Percentiles rank a stretch among this genome's conserved stretches.
phyloP scores from a whole-genome alignment of 257 asterid species.

The Mitragyna speciosa region DNA sequence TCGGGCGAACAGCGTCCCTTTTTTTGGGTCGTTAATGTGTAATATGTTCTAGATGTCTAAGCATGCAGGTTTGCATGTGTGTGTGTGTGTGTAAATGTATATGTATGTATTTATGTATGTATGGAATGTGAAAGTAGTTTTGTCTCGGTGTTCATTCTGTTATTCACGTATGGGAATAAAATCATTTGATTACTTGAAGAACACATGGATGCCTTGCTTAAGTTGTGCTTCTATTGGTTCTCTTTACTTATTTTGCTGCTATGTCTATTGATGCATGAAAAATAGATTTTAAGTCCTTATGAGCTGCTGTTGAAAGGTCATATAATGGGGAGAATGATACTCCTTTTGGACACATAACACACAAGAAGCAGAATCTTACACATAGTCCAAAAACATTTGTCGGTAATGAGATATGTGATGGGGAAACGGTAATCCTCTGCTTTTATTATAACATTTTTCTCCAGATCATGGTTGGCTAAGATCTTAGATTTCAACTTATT shows the following conservation, averaged over 20 bases:
- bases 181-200: not conserved
- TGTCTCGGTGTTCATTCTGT: not conserved
- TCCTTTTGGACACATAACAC: conserved; percentile 31
- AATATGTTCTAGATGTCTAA: not conserved
- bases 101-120: too few species aligned
- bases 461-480: not conserved
- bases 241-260: not conserved
- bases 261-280: not conserved
- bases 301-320: conserved; percentile 41
- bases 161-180: not conserved
- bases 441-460: not conserved
- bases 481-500: not conserved
- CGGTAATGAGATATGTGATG: conserved; percentile 65
- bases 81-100: too few species aligned
- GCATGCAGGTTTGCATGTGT: too few species aligned
- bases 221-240: not conserved
- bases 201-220: not conserved
- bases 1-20: not conserved
- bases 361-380: conserved; percentile 42
- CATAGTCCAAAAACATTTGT: conserved; percentile 60
- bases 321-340: conserved; percentile 40
- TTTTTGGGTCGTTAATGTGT: not conserved
- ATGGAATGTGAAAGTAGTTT: not conserved
- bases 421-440: conserved; percentile 51
- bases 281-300: conserved; percentile 11